phyloP scores from a whole-genome alignment of 495 filamentous ascomycete genomes.

The Trichocladium uniseriatum region DNA sequence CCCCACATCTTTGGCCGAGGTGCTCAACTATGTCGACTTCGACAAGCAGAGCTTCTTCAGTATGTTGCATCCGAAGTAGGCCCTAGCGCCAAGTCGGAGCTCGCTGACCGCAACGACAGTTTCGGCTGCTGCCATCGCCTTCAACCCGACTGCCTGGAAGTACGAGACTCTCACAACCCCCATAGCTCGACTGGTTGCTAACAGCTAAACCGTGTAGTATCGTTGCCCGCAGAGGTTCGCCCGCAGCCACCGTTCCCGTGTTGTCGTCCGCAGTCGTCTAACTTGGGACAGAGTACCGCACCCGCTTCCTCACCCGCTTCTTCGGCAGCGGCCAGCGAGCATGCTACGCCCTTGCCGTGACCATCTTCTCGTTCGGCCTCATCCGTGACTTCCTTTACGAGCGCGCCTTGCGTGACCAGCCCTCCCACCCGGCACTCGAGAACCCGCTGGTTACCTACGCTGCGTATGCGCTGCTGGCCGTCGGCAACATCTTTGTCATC shows the following conservation, averaged over 20 bases:
- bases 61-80: constrained; percentile 27
- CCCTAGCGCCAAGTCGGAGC: background rate
- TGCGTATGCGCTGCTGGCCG: constrained; percentile 58
- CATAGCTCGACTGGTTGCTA: constrained; percentile 9
- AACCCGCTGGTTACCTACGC: constrained; percentile 41
- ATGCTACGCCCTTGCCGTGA: constrained; percentile 81
- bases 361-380: constrained; percentile 87
- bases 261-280: background rate
- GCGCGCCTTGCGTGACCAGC: constrained; percentile 67
- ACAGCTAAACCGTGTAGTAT: constrained; percentile 37
- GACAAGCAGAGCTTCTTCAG: constrained; percentile 54
- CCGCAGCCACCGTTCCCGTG: background rate
- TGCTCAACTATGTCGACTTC: constrained; percentile 49
- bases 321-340: constrained; percentile 74
- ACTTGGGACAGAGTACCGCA: constrained; percentile 66
- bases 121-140: constrained; percentile 56
- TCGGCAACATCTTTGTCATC: constrained; percentile 78
- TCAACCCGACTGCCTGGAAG: constrained; percentile 80
- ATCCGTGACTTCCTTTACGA: constrained; percentile 73
- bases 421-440: constrained; percentile 55
- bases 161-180: constrained; percentile 28
- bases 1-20: constrained; percentile 25
- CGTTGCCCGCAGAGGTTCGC: constrained; percentile 56
- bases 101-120: constrained; percentile 38
- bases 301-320: constrained; percentile 74